These are phyloP conservation scores for Wallacemonas collosoma DNA, from an alignment of 208 protist genomes.

Conservation along the genomic window DNA sequence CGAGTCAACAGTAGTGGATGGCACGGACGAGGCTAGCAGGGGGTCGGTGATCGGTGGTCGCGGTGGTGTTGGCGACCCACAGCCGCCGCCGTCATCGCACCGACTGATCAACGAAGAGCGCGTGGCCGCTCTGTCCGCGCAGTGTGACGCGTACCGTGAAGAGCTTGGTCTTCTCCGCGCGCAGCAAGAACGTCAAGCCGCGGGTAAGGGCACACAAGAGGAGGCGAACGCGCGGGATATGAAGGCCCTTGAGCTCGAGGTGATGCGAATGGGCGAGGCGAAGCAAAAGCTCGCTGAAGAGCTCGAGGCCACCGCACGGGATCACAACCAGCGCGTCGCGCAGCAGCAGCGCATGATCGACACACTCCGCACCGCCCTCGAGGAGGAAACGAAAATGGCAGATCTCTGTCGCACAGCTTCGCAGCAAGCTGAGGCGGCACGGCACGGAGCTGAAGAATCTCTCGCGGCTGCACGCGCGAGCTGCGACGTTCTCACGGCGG, in stretches of 20 bases:
- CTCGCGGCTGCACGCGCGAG: conserved; percentile 29
- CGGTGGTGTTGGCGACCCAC: conserved; percentile 11
- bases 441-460: conserved; percentile 38
- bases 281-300: conserved; percentile 41
- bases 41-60: not conserved
- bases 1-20: not conserved
- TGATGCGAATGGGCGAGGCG: conserved; percentile 29
- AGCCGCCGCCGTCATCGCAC: conserved; percentile 15
- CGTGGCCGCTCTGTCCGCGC: conserved; percentile 24
- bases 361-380: conserved; percentile 54
- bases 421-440: conserved; percentile 35
- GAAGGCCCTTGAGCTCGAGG: conserved; percentile 26
- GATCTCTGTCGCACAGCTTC: conserved; percentile 45
- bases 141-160: conserved; percentile 51
- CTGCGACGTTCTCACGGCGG: conserved; percentile 24
- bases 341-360: conserved; percentile 66
- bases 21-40: not conserved
- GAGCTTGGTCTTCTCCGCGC: conserved; percentile 54
- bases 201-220: conserved; percentile 21
- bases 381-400: conserved; percentile 58
- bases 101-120: not conserved
- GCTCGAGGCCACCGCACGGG: conserved; percentile 37
- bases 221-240: conserved; percentile 27
- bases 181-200: conserved; percentile 32
- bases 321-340: conserved; percentile 53